Evolutionary conservation across 2,329 filamentous ascomycete genomes (phyloP).

Genomic region (Pestalotiopsis sp.): DNA sequence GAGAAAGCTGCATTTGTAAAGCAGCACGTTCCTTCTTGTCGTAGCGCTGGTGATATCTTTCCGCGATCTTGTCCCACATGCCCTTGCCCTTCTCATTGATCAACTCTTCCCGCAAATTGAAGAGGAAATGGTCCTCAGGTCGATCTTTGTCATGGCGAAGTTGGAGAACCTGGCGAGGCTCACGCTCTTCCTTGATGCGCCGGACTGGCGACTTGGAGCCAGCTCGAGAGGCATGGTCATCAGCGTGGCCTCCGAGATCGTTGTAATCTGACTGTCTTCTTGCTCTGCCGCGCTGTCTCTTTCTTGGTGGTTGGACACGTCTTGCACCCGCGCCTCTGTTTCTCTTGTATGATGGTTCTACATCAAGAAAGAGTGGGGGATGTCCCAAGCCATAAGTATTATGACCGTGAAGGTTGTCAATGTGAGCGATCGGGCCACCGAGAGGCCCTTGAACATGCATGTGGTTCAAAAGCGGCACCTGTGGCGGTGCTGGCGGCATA

Average conservation of each 20-base stretch:
- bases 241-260: neutral
- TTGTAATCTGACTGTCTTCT: constrained; percentile 15
- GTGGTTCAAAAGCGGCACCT: constrained; percentile 25
- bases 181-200: neutral
- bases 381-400: constrained; percentile 12
- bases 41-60: constrained; percentile 42
- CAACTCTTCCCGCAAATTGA: constrained; percentile 50
- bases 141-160: neutral
- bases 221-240: neutral
- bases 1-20: constrained; percentile 60
- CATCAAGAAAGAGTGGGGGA: neutral
- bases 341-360: constrained; percentile 6
- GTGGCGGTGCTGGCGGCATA: constrained; percentile 24
- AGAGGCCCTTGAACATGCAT: constrained; percentile 24
- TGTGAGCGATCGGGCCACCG: constrained; percentile 20
- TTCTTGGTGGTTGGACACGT: neutral
- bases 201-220: neutral
- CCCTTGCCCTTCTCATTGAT: constrained; percentile 54
- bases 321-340: neutral
- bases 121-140: constrained; percentile 38
- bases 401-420: constrained; percentile 23
- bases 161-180: neutral
- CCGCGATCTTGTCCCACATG: constrained; percentile 60
- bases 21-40: constrained; percentile 46
- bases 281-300: neutral